phyloP scores from a whole-genome alignment of 1,284 basidiomycete genomes.

The Amylostereum areolatum region DNA sequence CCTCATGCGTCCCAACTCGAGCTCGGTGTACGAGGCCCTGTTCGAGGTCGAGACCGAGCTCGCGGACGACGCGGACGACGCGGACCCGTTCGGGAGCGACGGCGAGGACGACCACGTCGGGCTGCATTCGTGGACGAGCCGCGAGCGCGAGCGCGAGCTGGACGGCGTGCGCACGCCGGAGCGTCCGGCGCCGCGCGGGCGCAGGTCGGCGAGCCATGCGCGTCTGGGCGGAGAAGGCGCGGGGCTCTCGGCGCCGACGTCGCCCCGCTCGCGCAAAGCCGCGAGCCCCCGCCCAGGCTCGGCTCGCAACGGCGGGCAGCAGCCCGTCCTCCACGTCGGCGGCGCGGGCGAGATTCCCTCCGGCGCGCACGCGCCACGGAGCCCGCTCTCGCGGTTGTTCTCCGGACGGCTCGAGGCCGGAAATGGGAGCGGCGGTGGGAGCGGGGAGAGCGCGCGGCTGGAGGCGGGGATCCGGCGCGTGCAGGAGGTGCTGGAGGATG shows the following conservation, averaged over 20 bases:
- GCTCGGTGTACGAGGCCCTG: conserved; percentile 67
- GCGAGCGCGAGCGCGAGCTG: conserved; percentile 23
- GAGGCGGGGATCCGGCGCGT: conserved; percentile 46
- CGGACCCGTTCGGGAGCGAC: conserved; percentile 34
- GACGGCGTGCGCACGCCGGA: conserved; percentile 5
- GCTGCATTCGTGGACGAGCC: conserved; percentile 13
- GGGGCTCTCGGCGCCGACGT: not conserved
- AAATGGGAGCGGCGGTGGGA: conserved; percentile 15
- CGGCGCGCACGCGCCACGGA: conserved; percentile 24
- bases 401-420: conserved; percentile 13
- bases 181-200: conserved; percentile 8
- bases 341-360: conserved; percentile 1
- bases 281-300: conserved; percentile 7
- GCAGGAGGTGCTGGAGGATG: conserved; percentile 56
- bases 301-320: conserved; percentile 15
- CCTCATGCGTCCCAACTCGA: conserved; percentile 57
- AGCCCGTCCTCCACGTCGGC: conserved; percentile 18
- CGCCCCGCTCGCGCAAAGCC: not conserved
- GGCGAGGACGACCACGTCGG: conserved; percentile 30
- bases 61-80: conserved; percentile 24
- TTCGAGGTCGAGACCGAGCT: conserved; percentile 62
- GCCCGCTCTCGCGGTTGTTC: conserved; percentile 54
- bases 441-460: conserved; percentile 18
- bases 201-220: not conserved
- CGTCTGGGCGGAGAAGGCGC: not conserved